Conservation (phyloP, 2,329 filamentous ascomycete species). For the Penicillium frequentans region DNA sequence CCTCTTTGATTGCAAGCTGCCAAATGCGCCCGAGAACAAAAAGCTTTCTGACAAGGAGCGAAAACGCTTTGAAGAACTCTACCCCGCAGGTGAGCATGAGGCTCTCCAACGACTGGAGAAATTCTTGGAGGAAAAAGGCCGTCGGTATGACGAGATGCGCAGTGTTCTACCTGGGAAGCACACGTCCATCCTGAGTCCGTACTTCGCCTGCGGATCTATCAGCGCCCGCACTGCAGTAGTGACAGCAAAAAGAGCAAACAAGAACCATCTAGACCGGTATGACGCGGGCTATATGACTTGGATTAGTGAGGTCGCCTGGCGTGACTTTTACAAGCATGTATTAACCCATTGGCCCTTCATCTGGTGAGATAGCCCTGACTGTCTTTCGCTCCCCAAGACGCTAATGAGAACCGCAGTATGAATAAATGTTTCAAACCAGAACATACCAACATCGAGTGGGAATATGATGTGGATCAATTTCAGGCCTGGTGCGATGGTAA, state of each 20-base stretch:
- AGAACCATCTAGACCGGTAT: slow-evolving; percentile 63
- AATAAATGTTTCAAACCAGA: slow-evolving; percentile 79
- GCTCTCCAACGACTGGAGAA: slow-evolving; percentile 62
- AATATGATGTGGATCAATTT: slow-evolving; percentile 70
- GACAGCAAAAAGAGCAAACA: slow-evolving; percentile 63
- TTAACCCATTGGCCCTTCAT: slow-evolving; percentile 79
- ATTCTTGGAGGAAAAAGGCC: slow-evolving; percentile 67
- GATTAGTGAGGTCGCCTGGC: slow-evolving; percentile 83
- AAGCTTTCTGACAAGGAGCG: slow-evolving; percentile 59
- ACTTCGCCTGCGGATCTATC: slow-evolving; percentile 68
- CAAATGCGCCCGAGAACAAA: slow-evolving; percentile 64
- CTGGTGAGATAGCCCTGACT: slow-evolving; percentile 31
- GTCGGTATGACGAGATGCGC: slow-evolving; percentile 62
- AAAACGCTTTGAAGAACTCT: slow-evolving; percentile 59
- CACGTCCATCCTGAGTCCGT: slow-evolving; percentile 71
- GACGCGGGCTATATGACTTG: slow-evolving; percentile 67
- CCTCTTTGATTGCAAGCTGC: slow-evolving; percentile 63
- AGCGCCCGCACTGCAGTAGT: slow-evolving; percentile 67
- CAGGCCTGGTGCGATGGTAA: slow-evolving; percentile 70
- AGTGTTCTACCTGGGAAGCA: slow-evolving; percentile 64
- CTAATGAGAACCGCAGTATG: slow-evolving; percentile 52
- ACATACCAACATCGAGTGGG: slow-evolving; percentile 80
- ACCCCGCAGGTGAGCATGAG: slow-evolving; percentile 75
- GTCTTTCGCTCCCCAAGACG: neutral
- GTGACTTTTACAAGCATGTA: slow-evolving; percentile 87